Evolutionary conservation across 306 rosid species (phyloP), one percentile per base, ranked within the genome.

Genomic region (Vachellia collinsii): DNA sequence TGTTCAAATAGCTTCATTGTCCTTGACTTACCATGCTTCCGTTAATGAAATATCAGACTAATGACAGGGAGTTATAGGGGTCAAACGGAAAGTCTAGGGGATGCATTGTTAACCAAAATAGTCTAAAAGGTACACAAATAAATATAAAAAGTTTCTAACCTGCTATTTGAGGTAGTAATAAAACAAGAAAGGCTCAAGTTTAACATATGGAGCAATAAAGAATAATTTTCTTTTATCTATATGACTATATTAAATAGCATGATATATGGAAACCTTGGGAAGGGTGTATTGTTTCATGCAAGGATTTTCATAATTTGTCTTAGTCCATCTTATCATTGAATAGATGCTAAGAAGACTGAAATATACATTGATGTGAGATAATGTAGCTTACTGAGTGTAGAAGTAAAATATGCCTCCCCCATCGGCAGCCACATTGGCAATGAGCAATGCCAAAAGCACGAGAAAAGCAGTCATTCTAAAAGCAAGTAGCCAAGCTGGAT

Each of bases 381-480:
- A 62, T 38, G 81, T 12, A 78, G 76, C 99, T 93, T 91, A 95
- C 99, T 95, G 98, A 80, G 99, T 93, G 53, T 93, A 95, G 82
- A 80, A 93, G 92, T 80, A 87, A 61, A 91, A 87, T 53, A 95
- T 93, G 86, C 72, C 88, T 37, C 64, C 87, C 66, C 98, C 97
- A 7, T 85, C 94, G 0, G 66, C 70, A 11, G 85, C 82, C 51
- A 85, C 87, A 77, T 88, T 84, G 25, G 88, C 86, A 7, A 87
- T 42, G 62, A 93, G 79, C 90, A 93, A 80, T 36, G 87, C 76
- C 75, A 93, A 80, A 82, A 93, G 97, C 54, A 82, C 87, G 80
- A 76, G 5, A 53, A 91, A 95, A 58, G 94, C 88, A 79, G 88
- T 8, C 19, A 89, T 59, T 84, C 97, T 90, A 77, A 83, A 95